Percentiles rank a stretch among this genome's conserved stretches.
These are phyloP conservation scores for Alternaria sp. DNA, from an alignment of 2,329 filamentous ascomycete genomes.

Conservation along the genomic window DNA sequence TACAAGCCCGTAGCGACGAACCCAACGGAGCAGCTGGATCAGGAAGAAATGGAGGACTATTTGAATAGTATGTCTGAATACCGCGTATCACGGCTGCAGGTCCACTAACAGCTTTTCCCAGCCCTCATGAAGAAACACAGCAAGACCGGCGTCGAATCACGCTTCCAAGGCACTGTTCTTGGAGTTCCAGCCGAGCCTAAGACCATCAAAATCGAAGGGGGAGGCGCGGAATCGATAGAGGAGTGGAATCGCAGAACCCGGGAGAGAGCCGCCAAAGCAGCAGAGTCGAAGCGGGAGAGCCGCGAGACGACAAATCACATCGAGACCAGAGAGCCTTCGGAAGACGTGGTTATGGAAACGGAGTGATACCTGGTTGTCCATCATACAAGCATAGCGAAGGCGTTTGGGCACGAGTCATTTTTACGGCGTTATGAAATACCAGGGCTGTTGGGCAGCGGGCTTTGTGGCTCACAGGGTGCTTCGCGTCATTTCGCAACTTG, in stretches of 20 bases:
- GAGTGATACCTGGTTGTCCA: constrained; percentile 24
- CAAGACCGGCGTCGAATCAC: constrained; percentile 85
- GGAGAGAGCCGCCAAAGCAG: constrained; percentile 37
- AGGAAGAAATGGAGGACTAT: constrained; percentile 57
- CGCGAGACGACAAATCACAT: constrained; percentile 25
- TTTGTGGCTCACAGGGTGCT: not conserved
- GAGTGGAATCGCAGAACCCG: constrained; percentile 64
- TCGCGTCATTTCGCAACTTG: not conserved
- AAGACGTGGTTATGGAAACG: constrained; percentile 39
- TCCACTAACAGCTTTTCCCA: constrained; percentile 46
- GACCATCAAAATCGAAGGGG: constrained; percentile 80
- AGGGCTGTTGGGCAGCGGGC: not conserved
- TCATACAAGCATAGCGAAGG: constrained; percentile 47
- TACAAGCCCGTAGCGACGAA: constrained; percentile 50
- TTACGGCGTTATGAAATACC: constrained; percentile 16
- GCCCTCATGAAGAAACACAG: constrained; percentile 91
- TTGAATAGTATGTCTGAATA: constrained; percentile 49
- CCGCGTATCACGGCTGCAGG: not conserved
- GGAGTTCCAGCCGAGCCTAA: constrained; percentile 76
- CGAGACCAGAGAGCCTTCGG: constrained; percentile 28
- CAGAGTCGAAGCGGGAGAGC: constrained; percentile 34
- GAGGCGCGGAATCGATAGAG: constrained; percentile 70
- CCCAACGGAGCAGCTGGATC: constrained; percentile 59
- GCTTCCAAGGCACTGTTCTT: constrained; percentile 84
- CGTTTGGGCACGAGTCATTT: constrained; percentile 34